Conservation (phyloP, 371 early-diverging fungal species). For the Smittium mucronatum region DNA sequence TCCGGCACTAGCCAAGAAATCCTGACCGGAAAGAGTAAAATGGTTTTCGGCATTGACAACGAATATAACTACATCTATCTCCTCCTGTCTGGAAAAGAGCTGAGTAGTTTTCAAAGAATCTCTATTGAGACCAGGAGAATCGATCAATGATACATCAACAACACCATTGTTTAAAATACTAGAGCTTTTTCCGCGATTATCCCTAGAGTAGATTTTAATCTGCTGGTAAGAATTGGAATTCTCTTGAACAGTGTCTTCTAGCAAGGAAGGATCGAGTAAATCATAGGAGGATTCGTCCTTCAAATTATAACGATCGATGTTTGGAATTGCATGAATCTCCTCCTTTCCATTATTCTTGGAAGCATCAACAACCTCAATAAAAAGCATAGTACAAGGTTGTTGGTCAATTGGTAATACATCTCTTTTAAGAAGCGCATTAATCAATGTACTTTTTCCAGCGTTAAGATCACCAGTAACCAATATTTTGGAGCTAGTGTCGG, state of each 20-base stretch:
- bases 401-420: slow-evolving; percentile 87
- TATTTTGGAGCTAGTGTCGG: slow-evolving; percentile 82
- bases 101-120: slow-evolving; percentile 92
- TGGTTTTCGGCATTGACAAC: slow-evolving; percentile 97
- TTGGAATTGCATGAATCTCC: slow-evolving; percentile 76
- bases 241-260: slow-evolving; percentile 36
- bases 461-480: slow-evolving; percentile 96
- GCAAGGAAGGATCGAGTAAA: slow-evolving; percentile 32
- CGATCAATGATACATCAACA: slow-evolving; percentile 88
- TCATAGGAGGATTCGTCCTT: slow-evolving; percentile 56
- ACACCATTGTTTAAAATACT: slow-evolving; percentile 81
- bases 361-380: slow-evolving; percentile 86
- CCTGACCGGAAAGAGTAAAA: slow-evolving; percentile 90
- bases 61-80: slow-evolving; percentile 97
- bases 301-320: slow-evolving; percentile 50
- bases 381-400: slow-evolving; percentile 90
- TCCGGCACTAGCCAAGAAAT: slow-evolving; percentile 87
- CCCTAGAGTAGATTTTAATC: slow-evolving; percentile 79
- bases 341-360: slow-evolving; percentile 67
- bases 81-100: slow-evolving; percentile 91
- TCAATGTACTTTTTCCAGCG: slow-evolving; percentile 91
- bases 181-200: slow-evolving; percentile 42
- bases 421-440: slow-evolving; percentile 83
- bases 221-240: slow-evolving; percentile 60
- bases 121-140: slow-evolving; percentile 95